phyloP scores from a whole-genome alignment of 768 basidiomycete species.

The Megacollybia marginata region DNA sequence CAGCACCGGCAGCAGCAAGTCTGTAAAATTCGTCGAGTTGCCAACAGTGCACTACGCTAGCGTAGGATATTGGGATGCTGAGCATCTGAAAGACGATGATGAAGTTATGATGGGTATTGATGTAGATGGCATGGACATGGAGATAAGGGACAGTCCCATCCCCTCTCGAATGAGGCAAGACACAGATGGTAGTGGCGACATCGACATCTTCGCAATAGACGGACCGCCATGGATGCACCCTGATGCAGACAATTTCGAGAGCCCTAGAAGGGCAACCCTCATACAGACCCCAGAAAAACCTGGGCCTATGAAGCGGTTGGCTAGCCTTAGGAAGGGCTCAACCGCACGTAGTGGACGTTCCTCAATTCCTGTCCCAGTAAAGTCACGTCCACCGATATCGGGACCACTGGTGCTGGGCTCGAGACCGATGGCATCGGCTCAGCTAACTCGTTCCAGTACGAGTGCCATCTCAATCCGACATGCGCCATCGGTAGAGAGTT shows the following conservation, averaged over 20 bases:
- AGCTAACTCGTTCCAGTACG: conserved; percentile 1
- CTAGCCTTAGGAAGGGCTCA: not conserved
- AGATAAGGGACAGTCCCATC: not conserved
- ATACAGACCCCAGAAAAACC: not conserved
- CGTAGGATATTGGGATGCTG: conserved; percentile 8
- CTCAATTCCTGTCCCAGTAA: not conserved
- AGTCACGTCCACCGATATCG: conserved; percentile 31
- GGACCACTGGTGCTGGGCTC: conserved; percentile 40
- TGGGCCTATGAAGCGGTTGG: not conserved
- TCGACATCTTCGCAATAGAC: not conserved
- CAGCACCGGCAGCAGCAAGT: conserved; percentile 32
- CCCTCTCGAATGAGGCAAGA: not conserved
- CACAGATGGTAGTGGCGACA: not conserved
- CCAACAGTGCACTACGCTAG: conserved; percentile 50
- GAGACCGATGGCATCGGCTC: conserved; percentile 8
- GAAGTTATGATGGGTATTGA: conserved; percentile 20
- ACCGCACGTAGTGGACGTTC: no score
- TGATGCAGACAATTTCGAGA: not conserved
- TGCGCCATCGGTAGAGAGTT: conserved; percentile 40
- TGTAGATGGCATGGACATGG: conserved; percentile 5
- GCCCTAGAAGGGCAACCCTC: not conserved
- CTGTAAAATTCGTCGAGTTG: conserved; percentile 65
- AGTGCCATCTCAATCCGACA: conserved; percentile 16
- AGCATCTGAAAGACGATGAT: conserved; percentile 6
- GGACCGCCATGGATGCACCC: not conserved